Base-by-base conservation (phyloP, 129 eudicot species). In the Saposhnikovia divaricata region DNA sequence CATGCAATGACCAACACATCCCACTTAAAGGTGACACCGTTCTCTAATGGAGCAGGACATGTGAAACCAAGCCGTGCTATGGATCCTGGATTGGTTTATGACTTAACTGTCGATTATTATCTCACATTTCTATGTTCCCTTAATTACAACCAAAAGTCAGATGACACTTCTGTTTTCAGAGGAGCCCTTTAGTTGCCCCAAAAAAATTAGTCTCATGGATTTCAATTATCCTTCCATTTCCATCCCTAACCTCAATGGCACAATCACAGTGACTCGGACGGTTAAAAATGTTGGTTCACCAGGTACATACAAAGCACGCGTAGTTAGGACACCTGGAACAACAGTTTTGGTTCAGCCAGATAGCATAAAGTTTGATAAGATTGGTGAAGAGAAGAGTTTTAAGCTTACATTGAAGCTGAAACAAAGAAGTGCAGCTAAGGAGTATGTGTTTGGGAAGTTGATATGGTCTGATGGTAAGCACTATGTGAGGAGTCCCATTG, bases 171-270 rank as follows among this genome's bases (percentile, higher is more conserved):
- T 31, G 59, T 77, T 82, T 50, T 21, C 53, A 2, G 44, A n/a
- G 44, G 50, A 50, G 37, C 61, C 78, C n/a, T 68, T 69, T 44
- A 12, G 3, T 4, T 77, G 85, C 53, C 85, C 81, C 3, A 45
- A 40, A 5, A 81, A 81, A 76, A 83, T 87, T 65, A 85, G 82
- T 79, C 90, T 90, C 50, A 21, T 72, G 47, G 44, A 92, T 82
- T 85, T 90, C 72, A 90, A 92, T 80, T 90, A 90, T 79, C 97
- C 97, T 23, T 87, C 97, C 15, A 88, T 92, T 80, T 87, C 97
- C 0, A 93, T 92, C 46, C 91, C 92, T 14, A 80, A 75, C 68
- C 96, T 92, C 68, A 85, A 90, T 0, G 91, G 85, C 82, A 85
- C 96, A 4, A 83, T 87, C 79, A 90, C 87, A 4, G 91, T 92